Evolutionary conservation across 1,284 basidiomycete species (phyloP).

Genomic region (Phlebopus sp.): DNA sequence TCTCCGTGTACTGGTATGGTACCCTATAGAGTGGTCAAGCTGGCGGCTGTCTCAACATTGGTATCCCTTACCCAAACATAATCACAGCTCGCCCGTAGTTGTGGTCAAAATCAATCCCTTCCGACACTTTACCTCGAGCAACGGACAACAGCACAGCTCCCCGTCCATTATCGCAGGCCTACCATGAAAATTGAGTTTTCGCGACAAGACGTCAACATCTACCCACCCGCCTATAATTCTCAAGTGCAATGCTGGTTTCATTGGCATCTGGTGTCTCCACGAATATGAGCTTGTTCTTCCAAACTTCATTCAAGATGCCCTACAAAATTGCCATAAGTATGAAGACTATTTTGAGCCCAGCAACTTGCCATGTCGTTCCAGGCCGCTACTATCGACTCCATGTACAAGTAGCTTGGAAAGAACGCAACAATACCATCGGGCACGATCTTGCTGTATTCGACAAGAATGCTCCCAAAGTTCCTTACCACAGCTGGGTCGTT

Average conservation of each 20-base stretch:
- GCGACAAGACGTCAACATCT: background rate
- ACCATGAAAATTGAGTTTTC: background rate
- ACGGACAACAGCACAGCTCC: slow-evolving; percentile 97
- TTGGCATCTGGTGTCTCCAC: slow-evolving; percentile 99
- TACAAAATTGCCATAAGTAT: slow-evolving; percentile 33
- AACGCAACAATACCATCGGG: slow-evolving; percentile 99
- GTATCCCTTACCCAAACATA: slow-evolving; percentile 87
- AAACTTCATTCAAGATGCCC: slow-evolving; percentile 98
- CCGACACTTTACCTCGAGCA: slow-evolving; percentile 98
- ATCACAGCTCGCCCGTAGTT: slow-evolving; percentile 99
- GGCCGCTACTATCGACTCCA: slow-evolving; percentile 99
- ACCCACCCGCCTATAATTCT: slow-evolving; percentile 91
- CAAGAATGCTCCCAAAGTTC: slow-evolving; percentile 97
- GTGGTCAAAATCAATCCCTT: slow-evolving; percentile 99
- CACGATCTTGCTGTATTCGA: slow-evolving; percentile 97
- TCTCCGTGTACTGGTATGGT: slow-evolving; percentile 99
- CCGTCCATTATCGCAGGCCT: slow-evolving; percentile 98
- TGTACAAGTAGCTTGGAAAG: slow-evolving; percentile 99
- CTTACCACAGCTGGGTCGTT: slow-evolving; percentile 99
- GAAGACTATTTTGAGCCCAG: background rate
- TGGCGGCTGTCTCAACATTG: background rate
- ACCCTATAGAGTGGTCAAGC: slow-evolving; percentile 52
- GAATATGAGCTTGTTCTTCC: slow-evolving; percentile 99
- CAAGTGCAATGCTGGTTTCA: slow-evolving; percentile 96
- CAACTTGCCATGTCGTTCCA: slow-evolving; percentile 97